These are phyloP conservation scores for Magnusiomyces paraingens DNA, from an alignment of 1,139 yeast genomes.

Conservation along the genomic window DNA sequence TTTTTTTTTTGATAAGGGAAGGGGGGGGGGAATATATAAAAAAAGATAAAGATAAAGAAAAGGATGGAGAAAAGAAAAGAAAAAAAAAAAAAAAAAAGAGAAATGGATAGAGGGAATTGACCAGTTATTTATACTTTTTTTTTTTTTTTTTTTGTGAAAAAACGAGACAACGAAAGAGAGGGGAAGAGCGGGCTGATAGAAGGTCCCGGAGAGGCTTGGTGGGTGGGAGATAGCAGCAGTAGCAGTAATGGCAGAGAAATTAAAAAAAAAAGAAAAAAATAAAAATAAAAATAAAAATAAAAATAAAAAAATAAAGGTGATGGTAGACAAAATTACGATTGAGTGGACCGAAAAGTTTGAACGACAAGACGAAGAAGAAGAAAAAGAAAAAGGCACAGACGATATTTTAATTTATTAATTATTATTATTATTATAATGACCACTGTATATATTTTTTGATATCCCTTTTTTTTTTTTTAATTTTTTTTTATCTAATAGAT, in stretches of 20 bases:
- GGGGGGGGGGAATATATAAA: not conserved
- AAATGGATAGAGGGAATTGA: not conserved
- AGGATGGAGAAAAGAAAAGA: slow-evolving; percentile 4
- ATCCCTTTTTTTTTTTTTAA: no score
- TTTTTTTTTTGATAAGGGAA: no score
- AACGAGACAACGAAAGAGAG: not conserved
- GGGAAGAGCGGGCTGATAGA: not conserved
- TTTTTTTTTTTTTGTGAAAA: not conserved
- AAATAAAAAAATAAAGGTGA: no score
- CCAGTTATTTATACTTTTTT: slow-evolving; percentile 10
- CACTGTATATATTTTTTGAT: no score
- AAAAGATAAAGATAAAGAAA: slow-evolving; percentile 3
- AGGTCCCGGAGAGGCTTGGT: not conserved
- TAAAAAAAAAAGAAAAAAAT: not conserved
- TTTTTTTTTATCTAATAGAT: no score
- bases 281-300: no score
- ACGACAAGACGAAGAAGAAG: no score
- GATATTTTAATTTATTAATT: no score
- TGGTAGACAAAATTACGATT: no score
- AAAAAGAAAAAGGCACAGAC: no score
- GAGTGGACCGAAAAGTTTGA: no score
- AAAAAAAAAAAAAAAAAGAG: not conserved
- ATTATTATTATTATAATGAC: no score
- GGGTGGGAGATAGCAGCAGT: not conserved
- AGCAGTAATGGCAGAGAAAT: not conserved